phyloP scores from a whole-genome alignment of 2,329 filamentous ascomycete genomes.

The Salinomyces thailandicus region DNA sequence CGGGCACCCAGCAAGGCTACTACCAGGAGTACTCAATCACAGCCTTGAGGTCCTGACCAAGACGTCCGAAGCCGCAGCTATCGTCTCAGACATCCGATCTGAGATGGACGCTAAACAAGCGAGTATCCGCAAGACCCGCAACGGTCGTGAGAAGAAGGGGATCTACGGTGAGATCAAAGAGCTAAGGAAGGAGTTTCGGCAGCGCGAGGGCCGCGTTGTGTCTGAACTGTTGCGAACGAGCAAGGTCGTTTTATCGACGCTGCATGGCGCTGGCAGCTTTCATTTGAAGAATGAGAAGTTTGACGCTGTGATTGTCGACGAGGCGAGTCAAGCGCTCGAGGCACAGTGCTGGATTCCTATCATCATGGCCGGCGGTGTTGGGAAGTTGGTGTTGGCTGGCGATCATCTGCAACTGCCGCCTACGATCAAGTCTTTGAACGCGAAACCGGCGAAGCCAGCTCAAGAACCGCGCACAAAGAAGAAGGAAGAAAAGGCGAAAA shows the following conservation, averaged over 20 bases:
- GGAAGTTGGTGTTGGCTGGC: constrained; percentile 81
- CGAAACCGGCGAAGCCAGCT: constrained; percentile 19
- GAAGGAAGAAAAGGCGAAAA: not conserved
- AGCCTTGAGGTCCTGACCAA: constrained; percentile 85
- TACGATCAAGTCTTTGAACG: constrained; percentile 70
- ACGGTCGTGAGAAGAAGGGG: constrained; percentile 63
- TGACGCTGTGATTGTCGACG: constrained; percentile 90
- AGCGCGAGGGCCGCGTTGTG: constrained; percentile 74
- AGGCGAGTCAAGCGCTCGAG: constrained; percentile 90
- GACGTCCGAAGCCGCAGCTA: constrained; percentile 77
- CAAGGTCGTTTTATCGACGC: constrained; percentile 80
- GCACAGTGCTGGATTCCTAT: constrained; percentile 89
- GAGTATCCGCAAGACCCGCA: constrained; percentile 76
- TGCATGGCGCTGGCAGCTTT: constrained; percentile 82
- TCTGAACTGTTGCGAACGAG: constrained; percentile 62
- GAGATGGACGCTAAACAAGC: constrained; percentile 92
- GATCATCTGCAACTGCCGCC: constrained; percentile 92
- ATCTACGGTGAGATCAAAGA: constrained; percentile 81
- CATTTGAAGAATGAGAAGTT: constrained; percentile 73
- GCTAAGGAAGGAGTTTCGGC: constrained; percentile 76
- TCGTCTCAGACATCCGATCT: constrained; percentile 78
- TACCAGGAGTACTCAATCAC: constrained; percentile 79
- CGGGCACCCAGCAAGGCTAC: constrained; percentile 80
- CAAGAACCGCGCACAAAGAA: not conserved
- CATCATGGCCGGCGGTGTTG: constrained; percentile 53